Percentiles rank a stretch among this genome's conserved stretches.
Conservation (phyloP, 2,329 filamentous ascomycete species). For the Talaromyces piceae region DNA sequence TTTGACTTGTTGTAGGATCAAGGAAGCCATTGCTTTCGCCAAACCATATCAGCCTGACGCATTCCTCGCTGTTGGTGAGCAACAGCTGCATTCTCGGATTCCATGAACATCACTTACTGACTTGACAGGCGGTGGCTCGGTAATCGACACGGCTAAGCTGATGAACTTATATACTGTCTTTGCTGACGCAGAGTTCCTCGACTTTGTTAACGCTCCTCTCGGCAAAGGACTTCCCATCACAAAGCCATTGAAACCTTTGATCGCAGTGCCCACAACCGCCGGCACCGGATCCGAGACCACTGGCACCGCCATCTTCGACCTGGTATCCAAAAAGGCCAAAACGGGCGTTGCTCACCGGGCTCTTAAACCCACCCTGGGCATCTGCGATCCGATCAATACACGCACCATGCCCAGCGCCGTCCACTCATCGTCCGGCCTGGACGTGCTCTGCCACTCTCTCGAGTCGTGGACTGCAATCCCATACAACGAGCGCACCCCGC, state of each 20-base stretch:
- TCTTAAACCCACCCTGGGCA: constrained; percentile 88
- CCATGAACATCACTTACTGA: constrained; percentile 10
- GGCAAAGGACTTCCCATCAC: constrained; percentile 75
- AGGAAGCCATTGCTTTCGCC: constrained; percentile 79
- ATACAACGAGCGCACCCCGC: constrained; percentile 74
- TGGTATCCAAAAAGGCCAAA: constrained; percentile 83
- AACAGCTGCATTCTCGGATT: background rate
- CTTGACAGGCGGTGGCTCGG: constrained; percentile 62
- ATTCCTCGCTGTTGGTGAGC: constrained; percentile 75
- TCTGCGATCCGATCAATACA: constrained; percentile 82
- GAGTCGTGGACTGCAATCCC: constrained; percentile 98
- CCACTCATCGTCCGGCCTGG: constrained; percentile 82
- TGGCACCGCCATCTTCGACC: constrained; percentile 94
- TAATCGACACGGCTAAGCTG: constrained; percentile 96
- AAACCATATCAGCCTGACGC: constrained; percentile 77
- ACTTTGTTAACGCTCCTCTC: constrained; percentile 94
- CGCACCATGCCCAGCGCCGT: constrained; percentile 93
- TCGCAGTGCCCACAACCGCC: constrained; percentile 78
- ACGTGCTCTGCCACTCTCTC: constrained; percentile 89
- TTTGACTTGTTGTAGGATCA: constrained; percentile 50
- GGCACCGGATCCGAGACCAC: constrained; percentile 92
- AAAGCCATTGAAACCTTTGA: constrained; percentile 62
- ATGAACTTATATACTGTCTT: constrained; percentile 96
- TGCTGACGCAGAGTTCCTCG: constrained; percentile 86
- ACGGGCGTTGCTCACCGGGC: constrained; percentile 94